Evolutionary conservation across 768 basidiomycete species (phyloP).

Genomic region (Coprinopsis strossmayeri): DNA sequence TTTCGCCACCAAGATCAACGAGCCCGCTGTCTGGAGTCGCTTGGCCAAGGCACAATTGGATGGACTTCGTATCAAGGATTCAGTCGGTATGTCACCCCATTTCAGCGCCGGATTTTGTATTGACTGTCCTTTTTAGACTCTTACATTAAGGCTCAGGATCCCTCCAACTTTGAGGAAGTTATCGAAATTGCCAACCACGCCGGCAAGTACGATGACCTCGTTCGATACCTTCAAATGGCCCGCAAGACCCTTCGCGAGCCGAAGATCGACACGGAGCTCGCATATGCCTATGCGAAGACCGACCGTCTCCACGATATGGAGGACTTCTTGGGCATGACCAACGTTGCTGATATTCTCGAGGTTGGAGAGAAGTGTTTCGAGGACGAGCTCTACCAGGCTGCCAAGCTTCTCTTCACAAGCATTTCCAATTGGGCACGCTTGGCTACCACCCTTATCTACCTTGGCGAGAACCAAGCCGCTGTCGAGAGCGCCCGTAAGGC

Average conservation of each 20-base stretch:
- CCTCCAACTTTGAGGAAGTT: constrained; percentile 89
- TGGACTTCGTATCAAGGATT: constrained; percentile 95
- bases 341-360: constrained; percentile 93
- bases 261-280: constrained; percentile 95
- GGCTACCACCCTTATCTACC: constrained; percentile 96
- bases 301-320: constrained; percentile 99
- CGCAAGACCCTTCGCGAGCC: constrained; percentile 95
- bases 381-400: constrained; percentile 95
- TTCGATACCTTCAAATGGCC: constrained; percentile 97
- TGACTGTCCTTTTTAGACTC: constrained; percentile 51
- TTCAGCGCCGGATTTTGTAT: background rate
- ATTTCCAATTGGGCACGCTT: constrained; percentile 99
- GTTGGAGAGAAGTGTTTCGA: constrained; percentile 99
- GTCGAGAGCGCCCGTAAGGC: constrained; percentile 99
- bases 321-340: constrained; percentile 97
- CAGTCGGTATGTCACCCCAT: constrained; percentile 61
- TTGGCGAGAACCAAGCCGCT: constrained; percentile 96
- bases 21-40: constrained; percentile 94
- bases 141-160: constrained; percentile 96
- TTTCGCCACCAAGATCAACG: constrained; percentile 94
- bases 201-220: constrained; percentile 90
- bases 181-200: constrained; percentile 95
- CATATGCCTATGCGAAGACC: constrained; percentile 93
- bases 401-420: constrained; percentile 90
- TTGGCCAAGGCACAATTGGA: constrained; percentile 99